Base-by-base conservation (phyloP, 768 basidiomycete genomes). In the Tulasnella sp. region DNA sequence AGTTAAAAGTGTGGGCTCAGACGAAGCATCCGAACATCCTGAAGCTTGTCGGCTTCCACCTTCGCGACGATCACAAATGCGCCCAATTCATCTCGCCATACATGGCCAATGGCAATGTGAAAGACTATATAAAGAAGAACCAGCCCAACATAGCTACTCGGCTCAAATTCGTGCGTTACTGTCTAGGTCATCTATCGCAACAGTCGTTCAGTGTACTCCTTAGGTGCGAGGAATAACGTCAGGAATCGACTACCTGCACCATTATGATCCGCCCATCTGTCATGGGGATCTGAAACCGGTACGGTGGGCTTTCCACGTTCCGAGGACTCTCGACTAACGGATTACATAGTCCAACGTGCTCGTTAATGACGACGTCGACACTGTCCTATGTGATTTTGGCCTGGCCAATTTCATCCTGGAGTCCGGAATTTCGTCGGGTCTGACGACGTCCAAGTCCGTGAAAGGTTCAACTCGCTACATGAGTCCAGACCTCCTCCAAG, bases 251-350 rank as follows among this genome's bases (percentile, higher is more conserved):
- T 48, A 75, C 41, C 16, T 75, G 41, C 73, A 75, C 22, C 34
- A 28, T 28, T 48, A 34, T 12, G 12, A 75, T 24, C 73, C 73
- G 40, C 37, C 73, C 20, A 75, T 75, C 46, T 44, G 73, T 20
- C 73, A 75, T 28, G 73, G 73, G 20, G 37, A 75, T 28, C 8
- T 75, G n/a, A 75, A 75, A 41, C 41, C 73, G 46, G 73, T 75
- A 7, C 73, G 73, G 34, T 37, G 4, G 1, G 24, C 5, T 54
- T 54, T 3, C 24, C 4, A 24, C 4, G 24, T n/a, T 9, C 2
- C 2, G 20, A 54, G 50, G 50, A 54, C 50, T 22, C 22, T 54
- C 50, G 22, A 9, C 50, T 54, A 54, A 54, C 18, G 50, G 2
- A 24, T 20, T 24, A 22, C 2, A 22, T 24, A 54, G 50, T 22